Base-by-base conservation (phyloP, 208 protist species). In the Wallacemonas collosoma region DNA sequence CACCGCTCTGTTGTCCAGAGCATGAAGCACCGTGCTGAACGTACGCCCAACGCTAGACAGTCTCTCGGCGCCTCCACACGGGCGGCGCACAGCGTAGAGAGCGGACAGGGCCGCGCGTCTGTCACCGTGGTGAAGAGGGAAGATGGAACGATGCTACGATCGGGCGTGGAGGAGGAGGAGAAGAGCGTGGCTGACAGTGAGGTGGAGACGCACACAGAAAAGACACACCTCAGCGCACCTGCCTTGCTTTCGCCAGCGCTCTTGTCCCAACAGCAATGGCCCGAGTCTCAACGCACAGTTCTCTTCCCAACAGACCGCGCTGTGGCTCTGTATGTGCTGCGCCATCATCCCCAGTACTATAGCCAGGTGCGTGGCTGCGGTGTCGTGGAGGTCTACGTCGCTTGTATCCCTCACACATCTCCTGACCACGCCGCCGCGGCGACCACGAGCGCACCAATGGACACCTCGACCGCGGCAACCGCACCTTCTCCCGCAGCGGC, bases 311-410 rank as follows among this genome's bases (percentile, higher is more conserved):
- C 85, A 14, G 88, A 93, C 69, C 78, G 73, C 5, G 75, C 74
- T 0, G 74, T 82, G 2, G 67, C 79, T 9, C 66, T 85, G 35
- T 88, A 81, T 60, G 85, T 93, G 1, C 53, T 91, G 63, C 81
- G 84, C 9, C 88, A 93, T 63, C 88, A 93, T 69, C 86, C 86
- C 12, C 79, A 86, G 38, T 93, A 88, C 67, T 82, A 81, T 72
- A 83, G 72, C 15, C 68, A 81, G 2, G 39, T 93, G 40, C 71
- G 69, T 1, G 88, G 88, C 0, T 93, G 88, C 50, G 88, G 88
- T 15, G 75, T 93, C 58, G 78, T 61, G 50, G 78, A 93, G 48
- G 70, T 91, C 12, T 86, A 80, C 63, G 81, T 91, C 6, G 67
- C 73, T 2, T 65, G 60, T 35, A 9, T 43, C 39, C 38, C 26